Evolutionary conservation across 345 rosid genomes (phyloP).

Genomic region (Salix exigua): DNA sequence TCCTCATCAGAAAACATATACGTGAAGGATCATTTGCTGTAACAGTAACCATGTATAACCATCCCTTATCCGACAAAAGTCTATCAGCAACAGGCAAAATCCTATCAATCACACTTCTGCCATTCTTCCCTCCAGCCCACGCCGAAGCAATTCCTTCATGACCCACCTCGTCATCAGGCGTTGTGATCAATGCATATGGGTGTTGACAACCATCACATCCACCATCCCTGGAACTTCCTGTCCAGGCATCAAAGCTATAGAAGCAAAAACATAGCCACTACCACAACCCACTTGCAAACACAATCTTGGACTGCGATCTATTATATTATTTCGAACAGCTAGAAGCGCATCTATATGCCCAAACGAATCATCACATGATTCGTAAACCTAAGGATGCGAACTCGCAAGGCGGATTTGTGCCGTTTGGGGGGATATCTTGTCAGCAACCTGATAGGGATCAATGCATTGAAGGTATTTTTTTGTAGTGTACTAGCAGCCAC

Average conservation of each 20-base stretch:
- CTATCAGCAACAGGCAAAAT: conserved; percentile 55
- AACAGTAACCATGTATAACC: conserved; percentile 75
- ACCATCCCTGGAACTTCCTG: conserved; percentile 36
- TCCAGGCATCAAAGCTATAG: conserved; percentile 67
- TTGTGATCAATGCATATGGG: conserved; percentile 87
- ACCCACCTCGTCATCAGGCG: conserved; percentile 82
- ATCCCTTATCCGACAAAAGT: conserved; percentile 67
- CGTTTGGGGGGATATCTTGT: conserved; percentile 38
- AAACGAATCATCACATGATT: conserved; percentile 93
- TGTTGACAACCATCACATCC: conserved; percentile 84
- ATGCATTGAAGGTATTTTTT: background rate
- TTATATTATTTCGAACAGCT: conserved; percentile 51
- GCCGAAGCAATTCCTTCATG: conserved; percentile 57
- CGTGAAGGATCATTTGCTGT: conserved; percentile 49
- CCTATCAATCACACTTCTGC: conserved; percentile 54
- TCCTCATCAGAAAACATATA: conserved; percentile 67
- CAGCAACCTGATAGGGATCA: background rate
- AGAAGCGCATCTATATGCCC: conserved; percentile 84
- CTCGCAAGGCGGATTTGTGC: conserved; percentile 78
- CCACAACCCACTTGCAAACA: conserved; percentile 86
- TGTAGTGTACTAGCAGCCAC: no score
- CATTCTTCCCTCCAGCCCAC: conserved; percentile 94
- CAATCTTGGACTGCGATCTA: conserved; percentile 55
- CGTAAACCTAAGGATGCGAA: conserved; percentile 83
- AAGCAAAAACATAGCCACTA: conserved; percentile 82